A percentile compares a stretch with the other conserved stretches of the same genome.
phyloP scores from a whole-genome alignment of 2,329 filamentous ascomycete species.

The Chaetothyriales sp. region DNA sequence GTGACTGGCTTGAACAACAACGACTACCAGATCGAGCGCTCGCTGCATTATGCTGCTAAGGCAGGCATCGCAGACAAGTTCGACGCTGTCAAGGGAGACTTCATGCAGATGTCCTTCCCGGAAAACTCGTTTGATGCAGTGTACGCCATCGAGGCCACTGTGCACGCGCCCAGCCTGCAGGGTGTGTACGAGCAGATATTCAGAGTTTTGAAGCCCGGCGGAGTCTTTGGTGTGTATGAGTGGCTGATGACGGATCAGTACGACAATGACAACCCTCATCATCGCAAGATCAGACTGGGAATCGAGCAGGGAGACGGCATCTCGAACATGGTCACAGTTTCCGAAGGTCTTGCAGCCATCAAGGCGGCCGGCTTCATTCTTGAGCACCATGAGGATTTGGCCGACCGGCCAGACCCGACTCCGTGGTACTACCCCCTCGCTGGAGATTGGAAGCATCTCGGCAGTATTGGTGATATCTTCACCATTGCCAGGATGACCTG shows the following conservation, averaged over 20 bases:
- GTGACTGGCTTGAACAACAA: constrained; percentile 96
- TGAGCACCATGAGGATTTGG: constrained; percentile 71
- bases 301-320: constrained; percentile 96
- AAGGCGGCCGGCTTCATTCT: constrained; percentile 76
- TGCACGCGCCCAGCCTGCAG: constrained; percentile 78
- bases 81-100: constrained; percentile 84
- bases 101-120: constrained; percentile 97
- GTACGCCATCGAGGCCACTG: constrained; percentile 93
- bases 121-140: constrained; percentile 87
- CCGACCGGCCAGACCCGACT: constrained; percentile 54
- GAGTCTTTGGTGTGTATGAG: constrained; percentile 92
- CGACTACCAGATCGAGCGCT: constrained; percentile 94
- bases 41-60: constrained; percentile 67
- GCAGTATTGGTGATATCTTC: constrained; percentile 55
- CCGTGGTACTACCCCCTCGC: constrained; percentile 93
- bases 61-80: constrained; percentile 69
- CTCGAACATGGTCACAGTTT: constrained; percentile 86
- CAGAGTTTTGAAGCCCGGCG: constrained; percentile 88
- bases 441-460: constrained; percentile 70
- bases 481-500: constrained; percentile 80
- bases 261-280: constrained; percentile 71
- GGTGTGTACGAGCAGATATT: constrained; percentile 91
- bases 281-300: constrained; percentile 78
- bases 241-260: constrained; percentile 98
- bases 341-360: constrained; percentile 68